Conservation (phyloP, 768 basidiomycete species). For the Lepiota brunneoincarnata region DNA sequence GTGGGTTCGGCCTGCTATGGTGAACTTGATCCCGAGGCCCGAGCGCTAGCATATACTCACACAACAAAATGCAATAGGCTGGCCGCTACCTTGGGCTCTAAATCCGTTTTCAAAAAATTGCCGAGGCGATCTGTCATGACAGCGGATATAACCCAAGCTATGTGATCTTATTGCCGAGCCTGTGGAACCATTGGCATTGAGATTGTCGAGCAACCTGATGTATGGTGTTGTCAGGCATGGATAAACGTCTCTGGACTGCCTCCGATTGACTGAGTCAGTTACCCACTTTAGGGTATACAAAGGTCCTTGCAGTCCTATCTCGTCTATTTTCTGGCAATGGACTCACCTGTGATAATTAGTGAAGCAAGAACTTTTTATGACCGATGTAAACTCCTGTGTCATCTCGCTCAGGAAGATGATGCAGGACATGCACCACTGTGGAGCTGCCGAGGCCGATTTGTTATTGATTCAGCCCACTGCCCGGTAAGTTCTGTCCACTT, state of each 20-base stretch:
- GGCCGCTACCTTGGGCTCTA: conserved; percentile 86
- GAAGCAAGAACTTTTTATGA: conserved; percentile 80
- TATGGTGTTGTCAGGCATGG: conserved; percentile 83
- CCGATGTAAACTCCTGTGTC: conserved; percentile 79
- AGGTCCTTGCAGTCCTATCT: conserved; percentile 28
- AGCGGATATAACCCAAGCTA: conserved; percentile 77
- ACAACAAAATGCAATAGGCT: conserved; percentile 52
- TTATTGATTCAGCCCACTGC: conserved; percentile 71
- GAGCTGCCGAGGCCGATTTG: conserved; percentile 47
- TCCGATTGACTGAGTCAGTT: not conserved
- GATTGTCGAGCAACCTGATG: conserved; percentile 86
- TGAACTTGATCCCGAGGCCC: conserved; percentile 20
- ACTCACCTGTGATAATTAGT: conserved; percentile 36
- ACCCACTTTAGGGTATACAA: conserved; percentile 35
- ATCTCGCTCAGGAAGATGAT: conserved; percentile 76
- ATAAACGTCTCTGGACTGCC: not conserved
- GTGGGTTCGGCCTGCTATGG: conserved; percentile 90
- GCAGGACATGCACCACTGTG: conserved; percentile 53
- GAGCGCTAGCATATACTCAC: not conserved
- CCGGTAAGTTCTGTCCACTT: conserved; percentile 39
- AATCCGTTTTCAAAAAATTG: conserved; percentile 81
- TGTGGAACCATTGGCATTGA: conserved; percentile 80
- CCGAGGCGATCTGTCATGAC: conserved; percentile 81
- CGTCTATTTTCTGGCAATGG: not conserved
- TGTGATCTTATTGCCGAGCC: conserved; percentile 82